Evolutionary conservation across 495 filamentous ascomycete species (phyloP).

Genomic region (Aspergillus ostianus): DNA sequence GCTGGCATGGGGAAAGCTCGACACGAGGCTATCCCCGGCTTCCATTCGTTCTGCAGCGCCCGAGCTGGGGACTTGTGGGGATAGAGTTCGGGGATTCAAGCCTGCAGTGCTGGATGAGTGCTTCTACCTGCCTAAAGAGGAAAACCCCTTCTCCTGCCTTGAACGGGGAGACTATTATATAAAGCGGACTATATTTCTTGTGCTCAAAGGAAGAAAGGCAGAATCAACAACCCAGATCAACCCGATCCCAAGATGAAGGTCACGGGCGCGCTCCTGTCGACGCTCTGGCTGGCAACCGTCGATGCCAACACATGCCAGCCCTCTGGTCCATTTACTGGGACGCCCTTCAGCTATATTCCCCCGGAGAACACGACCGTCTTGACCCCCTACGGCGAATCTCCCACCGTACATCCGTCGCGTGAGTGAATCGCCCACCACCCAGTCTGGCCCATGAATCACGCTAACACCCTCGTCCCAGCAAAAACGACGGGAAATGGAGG

Average conservation of each 20-base stretch:
- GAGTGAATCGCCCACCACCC: constrained; percentile 1
- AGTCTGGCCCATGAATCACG: too few species aligned
- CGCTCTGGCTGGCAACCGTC: background rate
- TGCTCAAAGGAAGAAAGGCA: too few species aligned
- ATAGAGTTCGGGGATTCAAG: background rate
- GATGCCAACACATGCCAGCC: constrained; percentile 1
- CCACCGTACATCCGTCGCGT: constrained; percentile 26
- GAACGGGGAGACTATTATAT: too few species aligned
- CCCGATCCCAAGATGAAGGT: background rate
- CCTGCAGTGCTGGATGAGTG: background rate
- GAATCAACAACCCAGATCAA: background rate
- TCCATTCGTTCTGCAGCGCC: background rate
- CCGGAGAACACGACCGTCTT: constrained; percentile 26
- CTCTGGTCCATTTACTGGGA: background rate
- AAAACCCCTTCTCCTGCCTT: too few species aligned
- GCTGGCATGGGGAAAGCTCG: background rate
- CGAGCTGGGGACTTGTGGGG: background rate
- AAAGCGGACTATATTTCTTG: too few species aligned
- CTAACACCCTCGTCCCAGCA: background rate
- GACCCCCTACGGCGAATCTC: constrained; percentile 23
- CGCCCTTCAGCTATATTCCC: constrained; percentile 25
- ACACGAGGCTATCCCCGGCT: background rate
- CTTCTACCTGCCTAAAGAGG: too few species aligned
- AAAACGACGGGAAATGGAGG: constrained; percentile 45
- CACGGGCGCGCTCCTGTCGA: background rate